Percentiles rank a stretch among this genome's conserved stretches.
phyloP scores from a whole-genome alignment of 2,329 filamentous ascomycete genomes.

The Huntiella moniliformis region DNA sequence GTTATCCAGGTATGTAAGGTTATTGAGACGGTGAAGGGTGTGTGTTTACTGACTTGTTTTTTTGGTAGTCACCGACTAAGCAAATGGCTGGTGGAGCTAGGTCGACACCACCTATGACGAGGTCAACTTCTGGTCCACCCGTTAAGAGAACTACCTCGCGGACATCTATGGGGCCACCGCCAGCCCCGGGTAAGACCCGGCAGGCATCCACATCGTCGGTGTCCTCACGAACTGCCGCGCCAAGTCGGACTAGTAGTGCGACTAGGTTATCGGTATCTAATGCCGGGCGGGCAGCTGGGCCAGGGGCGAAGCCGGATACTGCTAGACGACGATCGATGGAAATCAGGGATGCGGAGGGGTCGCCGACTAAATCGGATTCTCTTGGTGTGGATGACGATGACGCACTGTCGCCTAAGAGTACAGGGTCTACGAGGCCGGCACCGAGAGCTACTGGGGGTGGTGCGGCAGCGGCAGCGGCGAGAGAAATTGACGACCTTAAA shows the following conservation, averaged over 20 bases:
- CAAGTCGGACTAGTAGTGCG: constrained; percentile 22
- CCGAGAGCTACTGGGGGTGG: constrained; percentile 21
- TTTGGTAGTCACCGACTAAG: constrained; percentile 55
- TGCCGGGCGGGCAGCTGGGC: background rate
- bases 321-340: constrained; percentile 27
- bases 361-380: constrained; percentile 17
- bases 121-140: constrained; percentile 13
- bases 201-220: constrained; percentile 27
- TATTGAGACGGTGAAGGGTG: background rate
- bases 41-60: background rate
- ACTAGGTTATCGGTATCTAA: constrained; percentile 8
- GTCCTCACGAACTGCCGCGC: constrained; percentile 18
- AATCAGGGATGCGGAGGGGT: constrained; percentile 1
- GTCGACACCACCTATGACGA: constrained; percentile 43
- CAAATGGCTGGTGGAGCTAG: constrained; percentile 32
- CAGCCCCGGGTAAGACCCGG: constrained; percentile 27
- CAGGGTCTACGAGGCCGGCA: constrained; percentile 12
- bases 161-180: constrained; percentile 50
- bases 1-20: constrained; percentile 5
- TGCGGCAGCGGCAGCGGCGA: constrained; percentile 30
- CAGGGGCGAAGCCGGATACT: background rate
- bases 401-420: constrained; percentile 16
- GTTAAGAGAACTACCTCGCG: constrained; percentile 25
- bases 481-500: constrained; percentile 73
- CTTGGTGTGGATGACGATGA: constrained; percentile 33